Conservation (phyloP, 495 filamentous ascomycete species). For the Xylaria venustula region DNA sequence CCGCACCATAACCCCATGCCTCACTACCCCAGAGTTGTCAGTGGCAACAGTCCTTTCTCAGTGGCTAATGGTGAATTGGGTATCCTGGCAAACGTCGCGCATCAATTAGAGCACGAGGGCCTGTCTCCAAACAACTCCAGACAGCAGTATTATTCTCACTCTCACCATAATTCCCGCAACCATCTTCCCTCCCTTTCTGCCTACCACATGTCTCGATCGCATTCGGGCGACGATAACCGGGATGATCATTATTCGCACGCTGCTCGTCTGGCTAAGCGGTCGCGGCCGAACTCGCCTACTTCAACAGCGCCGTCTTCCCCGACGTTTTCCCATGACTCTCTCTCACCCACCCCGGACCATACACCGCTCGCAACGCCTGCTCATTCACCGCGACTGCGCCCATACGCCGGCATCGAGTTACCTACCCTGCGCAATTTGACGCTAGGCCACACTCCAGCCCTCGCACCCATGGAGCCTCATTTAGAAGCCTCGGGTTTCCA, state of each 20-base stretch:
- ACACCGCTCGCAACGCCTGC: conserved; percentile 94
- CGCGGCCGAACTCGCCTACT: conserved; percentile 87
- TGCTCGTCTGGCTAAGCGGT: conserved; percentile 74
- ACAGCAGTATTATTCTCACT: conserved; percentile 59
- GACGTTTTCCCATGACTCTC: conserved; percentile 95
- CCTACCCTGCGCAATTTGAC: conserved; percentile 88
- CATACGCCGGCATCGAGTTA: conserved; percentile 66
- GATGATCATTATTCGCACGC: conserved; percentile 63
- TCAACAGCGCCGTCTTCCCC: conserved; percentile 95
- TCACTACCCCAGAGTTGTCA: conserved; percentile 62
- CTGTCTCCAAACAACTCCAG: conserved; percentile 34
- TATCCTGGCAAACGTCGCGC: conserved; percentile 86
- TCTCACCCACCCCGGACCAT: conserved; percentile 94
- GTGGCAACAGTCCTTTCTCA: conserved; percentile 25
- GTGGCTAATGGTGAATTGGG: conserved; percentile 68
- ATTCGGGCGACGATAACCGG: conserved; percentile 88
- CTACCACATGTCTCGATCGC: conserved; percentile 90
- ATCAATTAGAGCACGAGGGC: conserved; percentile 78
- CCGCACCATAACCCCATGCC: conserved; percentile 59
- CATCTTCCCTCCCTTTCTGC: conserved; percentile 74
- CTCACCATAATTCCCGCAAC: conserved; percentile 52
- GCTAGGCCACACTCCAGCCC: conserved; percentile 80
- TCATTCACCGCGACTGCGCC: conserved; percentile 89
- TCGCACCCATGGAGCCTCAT: conserved; percentile 89
- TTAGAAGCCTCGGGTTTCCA: conserved; percentile 49